These are phyloP conservation scores for Magnaporthiopsis incrustans DNA, from an alignment of 2,329 filamentous ascomycete species.

Conservation along the genomic window DNA sequence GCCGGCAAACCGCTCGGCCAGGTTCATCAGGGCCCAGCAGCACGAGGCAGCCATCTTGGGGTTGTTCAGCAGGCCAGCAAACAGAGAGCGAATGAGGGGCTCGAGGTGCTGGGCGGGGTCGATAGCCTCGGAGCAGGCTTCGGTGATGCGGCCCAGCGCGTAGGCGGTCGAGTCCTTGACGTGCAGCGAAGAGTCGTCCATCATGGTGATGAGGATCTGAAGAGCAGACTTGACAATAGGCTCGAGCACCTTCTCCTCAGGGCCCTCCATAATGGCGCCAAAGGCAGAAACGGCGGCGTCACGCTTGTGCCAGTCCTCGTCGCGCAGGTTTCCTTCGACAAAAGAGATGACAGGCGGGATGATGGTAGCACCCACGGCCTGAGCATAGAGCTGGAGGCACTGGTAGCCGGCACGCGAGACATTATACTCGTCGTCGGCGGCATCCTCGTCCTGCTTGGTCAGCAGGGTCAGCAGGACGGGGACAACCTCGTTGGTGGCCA, in stretches of 20 bases:
- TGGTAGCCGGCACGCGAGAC: conserved; percentile 91
- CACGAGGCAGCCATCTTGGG: conserved; percentile 97
- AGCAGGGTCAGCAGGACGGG: conserved; percentile 83
- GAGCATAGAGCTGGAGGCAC: conserved; percentile 89
- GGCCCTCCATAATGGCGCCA: conserved; percentile 97
- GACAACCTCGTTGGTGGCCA: conserved; percentile 89
- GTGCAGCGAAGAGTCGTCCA: conserved; percentile 82
- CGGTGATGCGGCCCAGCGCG: conserved; percentile 90
- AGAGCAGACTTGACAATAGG: conserved; percentile 94
- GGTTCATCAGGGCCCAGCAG: conserved; percentile 98
- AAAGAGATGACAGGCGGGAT: conserved; percentile 83
- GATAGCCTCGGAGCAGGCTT: conserved; percentile 85
- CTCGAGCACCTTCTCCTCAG: conserved; percentile 84
- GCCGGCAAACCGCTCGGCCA: conserved; percentile 90
- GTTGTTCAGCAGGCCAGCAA: conserved; percentile 80
- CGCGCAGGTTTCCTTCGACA: conserved; percentile 82
- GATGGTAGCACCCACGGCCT: conserved; percentile 78
- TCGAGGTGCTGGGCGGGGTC: conserved; percentile 78
- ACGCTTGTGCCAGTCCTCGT: conserved; percentile 88
- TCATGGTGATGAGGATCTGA: conserved; percentile 80
- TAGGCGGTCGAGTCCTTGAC: conserved; percentile 96
- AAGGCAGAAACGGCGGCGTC: conserved; percentile 97
- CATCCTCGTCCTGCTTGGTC: conserved; percentile 97
- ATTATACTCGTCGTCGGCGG: conserved; percentile 95
- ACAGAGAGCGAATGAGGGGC: conserved; percentile 78